Percentiles rank a stretch among this genome's conserved stretches.
Conservation (phyloP, 129 eudicot species). For the Solidago caesia region DNA sequence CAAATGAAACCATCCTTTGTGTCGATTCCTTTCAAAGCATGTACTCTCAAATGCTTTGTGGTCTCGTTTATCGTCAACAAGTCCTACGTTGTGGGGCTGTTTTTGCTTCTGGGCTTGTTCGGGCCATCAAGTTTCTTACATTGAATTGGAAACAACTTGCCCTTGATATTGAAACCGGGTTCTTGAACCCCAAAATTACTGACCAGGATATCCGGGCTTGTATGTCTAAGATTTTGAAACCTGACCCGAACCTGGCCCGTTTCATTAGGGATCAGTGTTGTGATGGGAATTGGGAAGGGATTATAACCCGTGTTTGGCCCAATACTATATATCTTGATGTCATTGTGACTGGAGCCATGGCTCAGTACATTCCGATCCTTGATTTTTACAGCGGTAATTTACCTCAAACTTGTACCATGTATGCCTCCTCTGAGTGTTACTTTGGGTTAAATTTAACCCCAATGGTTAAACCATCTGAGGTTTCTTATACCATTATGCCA, state of each 20-base stretch:
- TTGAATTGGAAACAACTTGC: constrained; percentile 56
- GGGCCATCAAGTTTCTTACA: constrained; percentile 60
- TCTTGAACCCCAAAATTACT: constrained; percentile 41
- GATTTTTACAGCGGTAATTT: constrained; percentile 60
- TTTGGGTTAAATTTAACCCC: constrained; percentile 69
- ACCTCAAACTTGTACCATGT: constrained; percentile 70
- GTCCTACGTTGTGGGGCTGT: constrained; percentile 70
- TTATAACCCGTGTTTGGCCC: constrained; percentile 67
- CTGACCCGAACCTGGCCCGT: constrained; percentile 48
- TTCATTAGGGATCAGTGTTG: constrained; percentile 47
- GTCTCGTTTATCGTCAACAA: constrained; percentile 42
- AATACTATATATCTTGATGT: constrained; percentile 65
- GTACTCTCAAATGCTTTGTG: constrained; percentile 69
- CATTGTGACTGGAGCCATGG: constrained; percentile 75
- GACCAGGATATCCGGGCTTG: constrained; percentile 48
- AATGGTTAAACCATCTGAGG: constrained; percentile 61
- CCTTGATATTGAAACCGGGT: constrained; percentile 53
- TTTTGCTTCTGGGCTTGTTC: constrained; percentile 63
- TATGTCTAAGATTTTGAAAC: constrained; percentile 45
- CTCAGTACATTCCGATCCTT: constrained; percentile 67
- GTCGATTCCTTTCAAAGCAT: constrained; percentile 70
- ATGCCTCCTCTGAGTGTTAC: constrained; percentile 71
- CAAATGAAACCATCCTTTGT: constrained; percentile 60
- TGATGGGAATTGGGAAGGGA: constrained; percentile 55
- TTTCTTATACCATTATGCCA: constrained; percentile 63